These are phyloP conservation scores for Solanum tarijense DNA, from an alignment of 257 asterid genomes.

Conservation along the genomic window DNA sequence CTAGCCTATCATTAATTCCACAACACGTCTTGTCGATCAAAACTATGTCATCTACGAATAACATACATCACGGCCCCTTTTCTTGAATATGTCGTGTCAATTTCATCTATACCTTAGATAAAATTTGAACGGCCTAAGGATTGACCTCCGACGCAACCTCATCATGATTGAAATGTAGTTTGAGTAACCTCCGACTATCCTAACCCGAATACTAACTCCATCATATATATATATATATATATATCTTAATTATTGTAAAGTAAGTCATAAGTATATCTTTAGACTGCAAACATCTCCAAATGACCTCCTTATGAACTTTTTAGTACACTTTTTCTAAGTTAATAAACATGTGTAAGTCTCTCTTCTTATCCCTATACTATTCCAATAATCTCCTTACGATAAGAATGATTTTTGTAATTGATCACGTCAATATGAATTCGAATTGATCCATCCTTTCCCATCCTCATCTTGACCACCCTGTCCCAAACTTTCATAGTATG, in stretches of 20 bases:
- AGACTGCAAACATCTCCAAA: not conserved
- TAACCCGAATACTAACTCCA: not conserved
- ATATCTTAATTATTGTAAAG: not conserved
- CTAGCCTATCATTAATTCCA: too few relatives aligned
- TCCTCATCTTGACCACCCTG: not conserved
- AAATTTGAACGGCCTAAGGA: too few relatives aligned
- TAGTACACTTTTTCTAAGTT: too few relatives aligned
- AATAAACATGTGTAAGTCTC: too few relatives aligned
- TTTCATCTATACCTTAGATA: not conserved
- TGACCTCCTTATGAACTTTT: not conserved
- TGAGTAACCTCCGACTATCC: too few relatives aligned
- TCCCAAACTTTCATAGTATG: not conserved
- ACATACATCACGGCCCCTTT: not conserved
- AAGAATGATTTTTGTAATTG: not conserved
- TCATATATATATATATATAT: not conserved
- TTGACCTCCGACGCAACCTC: too few relatives aligned
- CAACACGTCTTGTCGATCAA: accelerated
- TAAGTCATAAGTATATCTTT: not conserved
- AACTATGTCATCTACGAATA: not conserved
- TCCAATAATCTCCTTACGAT: not conserved
- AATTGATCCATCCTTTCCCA: not conserved
- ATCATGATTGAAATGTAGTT: too few relatives aligned
- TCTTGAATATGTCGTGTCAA: too few relatives aligned
- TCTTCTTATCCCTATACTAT: too few relatives aligned
- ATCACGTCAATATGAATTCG: not conserved